Conservation (phyloP, 164 flowering plant species). For the Tetracentron sinense region DNA sequence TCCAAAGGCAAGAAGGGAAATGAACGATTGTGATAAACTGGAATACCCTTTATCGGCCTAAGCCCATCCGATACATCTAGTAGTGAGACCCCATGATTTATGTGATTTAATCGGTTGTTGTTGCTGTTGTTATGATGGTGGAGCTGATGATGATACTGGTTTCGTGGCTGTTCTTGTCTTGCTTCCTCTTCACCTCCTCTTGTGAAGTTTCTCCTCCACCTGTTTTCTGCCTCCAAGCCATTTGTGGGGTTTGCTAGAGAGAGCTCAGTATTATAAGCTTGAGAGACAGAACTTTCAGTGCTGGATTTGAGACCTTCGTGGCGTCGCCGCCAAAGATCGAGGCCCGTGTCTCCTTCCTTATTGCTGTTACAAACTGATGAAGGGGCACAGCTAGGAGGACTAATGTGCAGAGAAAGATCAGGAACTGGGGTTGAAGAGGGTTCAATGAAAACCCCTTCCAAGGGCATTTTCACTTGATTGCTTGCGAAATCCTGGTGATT, state of each 20-base stretch:
- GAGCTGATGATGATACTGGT: conserved; percentile 9
- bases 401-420: conserved; percentile 66
- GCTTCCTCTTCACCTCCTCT: conserved; percentile 14
- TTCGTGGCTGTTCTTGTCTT: background rate
- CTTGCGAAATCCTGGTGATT: background rate
- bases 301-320: conserved; percentile 15
- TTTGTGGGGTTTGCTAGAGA: conserved; percentile 38
- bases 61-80: conserved; percentile 26
- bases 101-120: conserved; percentile 15
- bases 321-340: conserved; percentile 18
- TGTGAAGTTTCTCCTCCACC: conserved; percentile 17
- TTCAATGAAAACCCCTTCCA: conserved; percentile 40
- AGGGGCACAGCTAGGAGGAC: conserved; percentile 43
- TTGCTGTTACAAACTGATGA: conserved; percentile 18
- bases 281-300: conserved; percentile 16
- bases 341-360: conserved; percentile 13
- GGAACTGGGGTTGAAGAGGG: conserved; percentile 36
- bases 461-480: conserved; percentile 24
- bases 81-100: conserved; percentile 29
- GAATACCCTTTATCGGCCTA: conserved; percentile 60
- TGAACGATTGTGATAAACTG: conserved; percentile 52
- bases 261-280: conserved; percentile 42
- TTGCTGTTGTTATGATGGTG: conserved; percentile 6
- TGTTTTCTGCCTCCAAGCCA: conserved; percentile 15
- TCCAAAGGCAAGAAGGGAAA: conserved; percentile 43